Conservation (phyloP, 768 basidiomycete species). For the Collybia sp. region DNA sequence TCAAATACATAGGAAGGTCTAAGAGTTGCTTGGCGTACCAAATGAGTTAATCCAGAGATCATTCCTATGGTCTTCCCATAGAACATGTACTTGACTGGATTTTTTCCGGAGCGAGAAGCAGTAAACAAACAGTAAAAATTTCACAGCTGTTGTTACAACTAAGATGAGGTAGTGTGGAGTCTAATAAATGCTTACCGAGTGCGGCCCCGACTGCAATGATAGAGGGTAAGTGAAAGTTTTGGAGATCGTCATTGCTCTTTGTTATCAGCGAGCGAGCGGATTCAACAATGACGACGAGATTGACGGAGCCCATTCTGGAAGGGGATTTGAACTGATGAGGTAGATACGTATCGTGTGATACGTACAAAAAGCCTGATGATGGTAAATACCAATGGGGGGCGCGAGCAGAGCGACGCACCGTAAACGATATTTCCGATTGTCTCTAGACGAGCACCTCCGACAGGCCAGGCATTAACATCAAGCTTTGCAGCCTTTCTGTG, state of each 20-base stretch:
- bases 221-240: conserved; percentile 73
- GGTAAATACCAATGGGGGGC: background rate
- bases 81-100: conserved; percentile 89
- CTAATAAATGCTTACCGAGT: conserved; percentile 46
- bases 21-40: conserved; percentile 33
- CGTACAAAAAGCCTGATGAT: conserved; percentile 43
- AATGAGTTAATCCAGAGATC: conserved; percentile 85
- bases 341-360: conserved; percentile 4
- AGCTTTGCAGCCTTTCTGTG: conserved; percentile 68
- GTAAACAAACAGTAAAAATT: conserved; percentile 84
- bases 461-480: conserved; percentile 87
- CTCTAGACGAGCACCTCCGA: conserved; percentile 85
- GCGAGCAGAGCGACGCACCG: conserved; percentile 33
- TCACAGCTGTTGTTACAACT: conserved; percentile 50
- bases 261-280: conserved; percentile 69
- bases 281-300: conserved; percentile 87
- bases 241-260: conserved; percentile 45
- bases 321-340: background rate
- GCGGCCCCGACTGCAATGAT: conserved; percentile 82
- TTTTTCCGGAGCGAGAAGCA: conserved; percentile 73
- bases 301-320: conserved; percentile 84
- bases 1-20: conserved; percentile 4
- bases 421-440: conserved; percentile 89
- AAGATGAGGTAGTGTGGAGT: conserved; percentile 2
- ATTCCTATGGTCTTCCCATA: conserved; percentile 97